phyloP scores from a whole-genome alignment of 2,329 filamentous ascomycete species.

The Fusarium paranaense region DNA sequence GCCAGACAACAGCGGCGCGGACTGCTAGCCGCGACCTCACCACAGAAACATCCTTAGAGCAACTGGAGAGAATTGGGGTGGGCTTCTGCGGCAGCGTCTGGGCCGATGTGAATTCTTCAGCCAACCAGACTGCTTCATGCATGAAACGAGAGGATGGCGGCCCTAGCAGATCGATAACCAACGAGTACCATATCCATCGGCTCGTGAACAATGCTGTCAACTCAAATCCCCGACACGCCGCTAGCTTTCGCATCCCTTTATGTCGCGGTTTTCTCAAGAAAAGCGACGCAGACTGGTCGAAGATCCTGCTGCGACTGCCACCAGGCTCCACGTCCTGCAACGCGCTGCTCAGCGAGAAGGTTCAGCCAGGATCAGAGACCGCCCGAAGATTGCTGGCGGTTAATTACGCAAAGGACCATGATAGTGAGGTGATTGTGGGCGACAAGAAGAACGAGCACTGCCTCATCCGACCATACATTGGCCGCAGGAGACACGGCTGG shows the following conservation, averaged over 20 bases:
- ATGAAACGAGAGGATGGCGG: constrained; percentile 34
- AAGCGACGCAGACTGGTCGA: constrained; percentile 21
- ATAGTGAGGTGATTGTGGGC: background rate
- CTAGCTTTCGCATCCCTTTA: constrained; percentile 2
- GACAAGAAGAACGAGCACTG: constrained; percentile 57
- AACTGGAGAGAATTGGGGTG: constrained; percentile 31
- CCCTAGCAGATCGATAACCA: constrained; percentile 19
- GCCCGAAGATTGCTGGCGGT: constrained; percentile 33
- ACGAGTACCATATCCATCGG: constrained; percentile 32
- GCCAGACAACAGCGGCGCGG: background rate
- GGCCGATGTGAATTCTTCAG: constrained; percentile 5
- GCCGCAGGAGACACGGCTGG: constrained; percentile 44
- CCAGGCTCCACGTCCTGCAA: constrained; percentile 37
- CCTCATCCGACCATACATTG: constrained; percentile 62
- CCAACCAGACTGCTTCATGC: constrained; percentile 1
- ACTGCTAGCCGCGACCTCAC: constrained; percentile 2
- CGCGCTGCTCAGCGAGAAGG: constrained; percentile 46
- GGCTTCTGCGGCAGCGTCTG: constrained; percentile 32
- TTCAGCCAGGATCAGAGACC: constrained; percentile 30
- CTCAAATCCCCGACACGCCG: background rate
- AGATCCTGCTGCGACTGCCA: constrained; percentile 37
- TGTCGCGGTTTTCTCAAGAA: constrained; percentile 6
- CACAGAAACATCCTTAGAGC: background rate
- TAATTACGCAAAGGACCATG: constrained; percentile 25
- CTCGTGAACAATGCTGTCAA: background rate